Conservation (phyloP, 2,329 filamentous ascomycete species). For the Waltergamsia citrina region DNA sequence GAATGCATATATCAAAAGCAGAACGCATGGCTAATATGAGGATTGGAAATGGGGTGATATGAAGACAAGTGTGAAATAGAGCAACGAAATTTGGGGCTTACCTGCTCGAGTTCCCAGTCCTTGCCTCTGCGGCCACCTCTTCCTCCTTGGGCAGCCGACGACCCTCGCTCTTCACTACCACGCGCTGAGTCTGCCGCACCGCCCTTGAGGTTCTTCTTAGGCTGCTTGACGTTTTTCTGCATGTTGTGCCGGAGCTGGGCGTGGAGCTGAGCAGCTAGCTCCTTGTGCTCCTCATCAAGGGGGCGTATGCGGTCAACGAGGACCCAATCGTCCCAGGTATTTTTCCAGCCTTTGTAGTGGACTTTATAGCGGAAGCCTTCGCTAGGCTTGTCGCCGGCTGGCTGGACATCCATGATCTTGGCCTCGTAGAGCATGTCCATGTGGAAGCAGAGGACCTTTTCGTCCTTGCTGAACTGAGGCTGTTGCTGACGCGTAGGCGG, state of each 20-base stretch:
- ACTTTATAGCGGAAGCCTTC: slow-evolving; percentile 79
- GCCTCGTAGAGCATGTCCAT: slow-evolving; percentile 96
- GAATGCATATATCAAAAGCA: too few relatives aligned
- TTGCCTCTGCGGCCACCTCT: slow-evolving; percentile 65
- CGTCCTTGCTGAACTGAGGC: slow-evolving; percentile 61
- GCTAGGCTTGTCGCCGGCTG: slow-evolving; percentile 52
- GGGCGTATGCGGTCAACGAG: slow-evolving; percentile 88
- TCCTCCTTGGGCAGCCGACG: slow-evolving; percentile 47
- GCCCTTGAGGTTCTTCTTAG: slow-evolving; percentile 33
- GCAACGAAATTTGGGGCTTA: slow-evolving; percentile 28
- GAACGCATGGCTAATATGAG: too few relatives aligned
- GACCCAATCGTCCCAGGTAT: slow-evolving; percentile 99
- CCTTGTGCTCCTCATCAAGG: slow-evolving; percentile 89
- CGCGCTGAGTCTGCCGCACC: slow-evolving; percentile 40
- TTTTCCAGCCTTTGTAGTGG: slow-evolving; percentile 99
- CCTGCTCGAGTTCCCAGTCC: slow-evolving; percentile 77
- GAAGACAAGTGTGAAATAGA: background rate
- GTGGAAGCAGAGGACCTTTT: slow-evolving; percentile 94
- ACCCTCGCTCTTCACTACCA: slow-evolving; percentile 70
- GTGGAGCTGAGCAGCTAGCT: slow-evolving; percentile 67
- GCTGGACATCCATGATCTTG: slow-evolving; percentile 76
- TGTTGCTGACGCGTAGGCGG: slow-evolving; percentile 31
- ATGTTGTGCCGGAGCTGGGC: slow-evolving; percentile 56
- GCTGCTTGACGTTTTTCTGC: slow-evolving; percentile 41
- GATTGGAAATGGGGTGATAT: background rate